Base-by-base conservation (phyloP, 495 filamentous ascomycete genomes). In the Pyronema domesticum region DNA sequence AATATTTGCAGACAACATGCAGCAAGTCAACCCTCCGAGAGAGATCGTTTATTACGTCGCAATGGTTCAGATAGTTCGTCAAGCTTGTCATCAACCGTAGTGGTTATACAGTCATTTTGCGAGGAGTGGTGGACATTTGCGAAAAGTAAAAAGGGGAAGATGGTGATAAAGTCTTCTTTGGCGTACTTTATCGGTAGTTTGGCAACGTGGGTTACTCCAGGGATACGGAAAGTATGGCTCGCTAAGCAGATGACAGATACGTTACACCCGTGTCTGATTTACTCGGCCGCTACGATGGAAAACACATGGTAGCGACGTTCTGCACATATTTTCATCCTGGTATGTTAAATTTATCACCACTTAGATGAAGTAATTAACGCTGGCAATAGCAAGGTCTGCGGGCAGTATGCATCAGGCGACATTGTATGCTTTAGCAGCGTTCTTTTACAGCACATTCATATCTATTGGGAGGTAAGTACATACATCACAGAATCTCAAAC, bases 151-250 rank as follows among this genome's bases (percentile, higher is more conserved):
- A 61, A 61, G 30, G 58, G 51, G 37, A 61, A 55, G 39, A 65
- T 55, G 62, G 82, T 94, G 54, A 69, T 95, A 57, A 98, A 98
- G 68, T 96, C 88, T 73, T 87, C 86, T 47, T 69, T 98, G 50
- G 91, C 89, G 7, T 98, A 96, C 70, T 70, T 94, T 6, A 65
- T 96, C 15, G 91, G 84, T 8, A 94, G 86, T 54, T 69, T 94
- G 65, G 87, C 80, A 11, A 96, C 91, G 0, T 95, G 89, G 60
- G 80, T 85, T 13, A 6, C n/a, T 45, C 58, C 77, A 55, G 9
- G 36, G 37, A 36, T 30, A 14, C 30, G 3, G 45, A 13, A 5
- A 46, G 34, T n/a, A 42, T 45, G n/a, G 15, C 35, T 50, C 15
- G 36, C 39, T 46, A 11, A 55, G 42, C 7, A 17, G 15, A 33